Evolutionary conservation across 169 alveolate genomes (phyloP).

Genomic region (Plasmodium gonderi): DNA sequence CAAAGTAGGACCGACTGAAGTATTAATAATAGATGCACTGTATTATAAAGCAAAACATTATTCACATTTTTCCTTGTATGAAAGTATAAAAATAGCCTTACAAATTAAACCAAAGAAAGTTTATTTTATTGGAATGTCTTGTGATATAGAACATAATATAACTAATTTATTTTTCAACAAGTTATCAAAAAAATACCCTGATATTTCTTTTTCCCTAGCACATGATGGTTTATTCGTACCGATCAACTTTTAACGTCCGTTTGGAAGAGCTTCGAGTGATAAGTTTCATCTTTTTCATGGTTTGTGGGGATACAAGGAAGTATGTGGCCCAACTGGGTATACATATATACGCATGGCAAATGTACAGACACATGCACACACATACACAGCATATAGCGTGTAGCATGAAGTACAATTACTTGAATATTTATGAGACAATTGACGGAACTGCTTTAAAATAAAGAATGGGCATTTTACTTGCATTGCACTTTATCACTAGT

Average conservation of each 20-base stretch:
- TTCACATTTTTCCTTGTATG: constrained; percentile 62
- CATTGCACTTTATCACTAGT: too few species aligned
- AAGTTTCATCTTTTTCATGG: too few species aligned
- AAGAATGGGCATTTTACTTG: too few species aligned
- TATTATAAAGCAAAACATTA: constrained; percentile 59
- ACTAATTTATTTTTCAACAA: constrained; percentile 42
- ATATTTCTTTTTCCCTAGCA: constrained; percentile 43
- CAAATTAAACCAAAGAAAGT: constrained; percentile 63
- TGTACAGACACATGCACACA: too few species aligned
- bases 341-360: too few species aligned
- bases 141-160: constrained; percentile 19
- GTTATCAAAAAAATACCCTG: constrained; percentile 39
- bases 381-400: too few species aligned
- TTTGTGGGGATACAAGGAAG: too few species aligned
- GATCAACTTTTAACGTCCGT: constrained; percentile 21
- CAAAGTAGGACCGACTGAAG: constrained; percentile 36
- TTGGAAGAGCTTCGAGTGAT: too few species aligned
- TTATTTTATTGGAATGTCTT: constrained; percentile 47
- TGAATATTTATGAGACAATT: too few species aligned
- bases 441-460: too few species aligned
- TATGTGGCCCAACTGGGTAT: too few species aligned
- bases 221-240: constrained; percentile 64
- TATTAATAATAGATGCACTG: constrained; percentile 58
- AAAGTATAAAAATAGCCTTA: constrained; percentile 53
- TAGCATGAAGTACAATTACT: too few species aligned